These are phyloP conservation scores for Taphrina wiesneri DNA, from an alignment of 1,139 yeast species.

Conservation along the genomic window DNA sequence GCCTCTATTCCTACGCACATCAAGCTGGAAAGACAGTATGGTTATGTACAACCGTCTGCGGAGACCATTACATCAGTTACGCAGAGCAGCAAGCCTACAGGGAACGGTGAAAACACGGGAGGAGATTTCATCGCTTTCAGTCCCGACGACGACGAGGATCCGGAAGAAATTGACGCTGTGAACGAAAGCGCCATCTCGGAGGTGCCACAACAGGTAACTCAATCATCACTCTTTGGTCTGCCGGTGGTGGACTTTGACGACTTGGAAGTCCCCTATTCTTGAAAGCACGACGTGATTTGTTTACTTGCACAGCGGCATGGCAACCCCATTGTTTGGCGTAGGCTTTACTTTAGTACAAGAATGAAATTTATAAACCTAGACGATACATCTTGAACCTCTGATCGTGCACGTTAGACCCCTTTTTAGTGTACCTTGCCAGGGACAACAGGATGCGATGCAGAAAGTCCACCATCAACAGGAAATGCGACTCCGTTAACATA, in stretches of 20 bases:
- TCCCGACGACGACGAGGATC: neutral
- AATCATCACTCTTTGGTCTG: neutral
- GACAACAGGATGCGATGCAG: conserved; percentile 35
- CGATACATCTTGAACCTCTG: too few species aligned
- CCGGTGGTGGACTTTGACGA: conserved; percentile 30
- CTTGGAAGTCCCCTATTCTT: conserved; percentile 9
- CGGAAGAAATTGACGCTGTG: neutral
- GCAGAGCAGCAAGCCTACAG: neutral
- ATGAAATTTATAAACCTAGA: neutral
- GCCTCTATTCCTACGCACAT: neutral
- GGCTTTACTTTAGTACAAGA: neutral
- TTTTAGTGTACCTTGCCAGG: conserved; percentile 36
- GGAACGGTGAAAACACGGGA: conserved; percentile 2
- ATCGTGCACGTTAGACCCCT: too few species aligned
- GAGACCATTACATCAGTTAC: neutral
- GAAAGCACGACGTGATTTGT: neutral
- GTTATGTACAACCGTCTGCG: neutral
- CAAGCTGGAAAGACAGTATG: conserved; percentile 12
- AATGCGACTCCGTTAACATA: conserved; percentile 37
- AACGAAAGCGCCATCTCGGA: neutral
- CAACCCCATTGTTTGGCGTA: neutral
- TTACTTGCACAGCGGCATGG: neutral
- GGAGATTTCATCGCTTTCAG: conserved; percentile 21
- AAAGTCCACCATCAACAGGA: conserved; percentile 37
- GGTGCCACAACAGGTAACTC: neutral